These are phyloP conservation scores for Hypoxylon perforatum DNA, from an alignment of 495 filamentous ascomycete species.

Conservation along the genomic window DNA sequence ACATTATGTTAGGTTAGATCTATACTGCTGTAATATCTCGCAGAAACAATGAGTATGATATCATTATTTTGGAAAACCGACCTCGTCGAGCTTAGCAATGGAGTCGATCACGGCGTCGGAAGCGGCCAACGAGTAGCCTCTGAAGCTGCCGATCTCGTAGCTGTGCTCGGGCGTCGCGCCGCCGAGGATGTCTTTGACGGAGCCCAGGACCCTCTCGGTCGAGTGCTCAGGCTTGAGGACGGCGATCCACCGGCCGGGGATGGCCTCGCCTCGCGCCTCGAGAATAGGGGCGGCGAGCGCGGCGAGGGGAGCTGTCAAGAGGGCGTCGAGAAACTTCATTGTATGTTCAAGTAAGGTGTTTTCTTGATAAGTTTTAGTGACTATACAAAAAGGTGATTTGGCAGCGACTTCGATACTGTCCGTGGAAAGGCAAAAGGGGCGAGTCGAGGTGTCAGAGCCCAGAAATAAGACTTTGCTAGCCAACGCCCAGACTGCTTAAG, in stretches of 20 bases:
- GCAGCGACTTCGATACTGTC: background rate
- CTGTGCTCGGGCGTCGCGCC: constrained; percentile 48
- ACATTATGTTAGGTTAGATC: constrained; percentile 14
- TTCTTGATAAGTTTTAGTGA: too few relatives aligned
- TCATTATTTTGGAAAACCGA: constrained; percentile 35
- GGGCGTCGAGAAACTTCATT: constrained; percentile 41
- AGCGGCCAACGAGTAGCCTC: constrained; percentile 51
- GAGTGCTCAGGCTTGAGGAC: constrained; percentile 58
- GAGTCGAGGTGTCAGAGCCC: background rate
- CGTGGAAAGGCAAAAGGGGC: constrained; percentile 7
- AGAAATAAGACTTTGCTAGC: background rate
- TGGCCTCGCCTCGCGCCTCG: constrained; percentile 43
- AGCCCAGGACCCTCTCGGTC: constrained; percentile 27
- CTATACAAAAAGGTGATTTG: too few relatives aligned
- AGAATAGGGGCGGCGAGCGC: constrained; percentile 49
- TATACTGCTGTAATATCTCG: background rate
- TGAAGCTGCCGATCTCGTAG: constrained; percentile 54
- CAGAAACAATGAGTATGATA: background rate
- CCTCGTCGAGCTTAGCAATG: constrained; percentile 52
- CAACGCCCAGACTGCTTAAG: background rate
- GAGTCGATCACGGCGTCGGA: constrained; percentile 51
- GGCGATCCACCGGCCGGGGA: constrained; percentile 67
- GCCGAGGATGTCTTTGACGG: constrained; percentile 32
- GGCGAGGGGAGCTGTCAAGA: constrained; percentile 30
- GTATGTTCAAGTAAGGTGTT: constrained; percentile 17